Evolutionary conservation across 163 green algal genomes (phyloP), one percentile per base, ranked within the genome.

Genomic region (Chlorella variabilis): DNA sequence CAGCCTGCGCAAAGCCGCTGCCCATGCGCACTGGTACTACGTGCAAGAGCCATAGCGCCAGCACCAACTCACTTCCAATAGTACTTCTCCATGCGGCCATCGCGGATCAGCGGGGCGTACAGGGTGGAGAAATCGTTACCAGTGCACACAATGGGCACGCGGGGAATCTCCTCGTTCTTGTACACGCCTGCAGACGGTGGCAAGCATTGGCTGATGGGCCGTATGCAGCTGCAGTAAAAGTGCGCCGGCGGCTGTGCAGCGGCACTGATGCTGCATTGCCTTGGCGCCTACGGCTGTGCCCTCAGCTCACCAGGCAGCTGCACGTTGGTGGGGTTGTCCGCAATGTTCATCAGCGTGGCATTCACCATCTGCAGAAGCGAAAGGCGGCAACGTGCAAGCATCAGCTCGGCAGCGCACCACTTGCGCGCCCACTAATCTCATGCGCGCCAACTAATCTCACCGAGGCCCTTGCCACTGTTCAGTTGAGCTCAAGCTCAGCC

Each of bases 341-440:
- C 97, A 85, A 99, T 98, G 96, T 99, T 99, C 97, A 99, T 99
- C 17, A 99, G 94, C 3, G 97, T 99, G 87, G 97, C 97, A 88
- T 99, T 99, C 36, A 98, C 96, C 96, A 98, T 98, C 91, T 97
- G 94, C 17, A 48, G 31, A 29, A 15, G 13, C 20, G 29, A 21
- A 34, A 27, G n/a, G 41, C 6, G 27, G 41, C 2, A 9, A 42
- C 1, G 67, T 36, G 66, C 1, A 34, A 54, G 38, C 33, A 0
- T 25, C 3, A 49, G 20, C 33, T 0, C n/a, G n/a, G n/a, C n/a
- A n/a, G n/a, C n/a, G n/a, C n/a, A n/a, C n/a, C n/a, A n/a, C n/a
- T n/a, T n/a, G n/a, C n/a, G n/a, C n/a, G n/a, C n/a, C n/a, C n/a
- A n/a, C n/a, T n/a, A n/a, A n/a, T n/a, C n/a, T n/a, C n/a, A n/a